Evolutionary conservation across 768 basidiomycete genomes (phyloP).

Genomic region (Chiua virens): DNA sequence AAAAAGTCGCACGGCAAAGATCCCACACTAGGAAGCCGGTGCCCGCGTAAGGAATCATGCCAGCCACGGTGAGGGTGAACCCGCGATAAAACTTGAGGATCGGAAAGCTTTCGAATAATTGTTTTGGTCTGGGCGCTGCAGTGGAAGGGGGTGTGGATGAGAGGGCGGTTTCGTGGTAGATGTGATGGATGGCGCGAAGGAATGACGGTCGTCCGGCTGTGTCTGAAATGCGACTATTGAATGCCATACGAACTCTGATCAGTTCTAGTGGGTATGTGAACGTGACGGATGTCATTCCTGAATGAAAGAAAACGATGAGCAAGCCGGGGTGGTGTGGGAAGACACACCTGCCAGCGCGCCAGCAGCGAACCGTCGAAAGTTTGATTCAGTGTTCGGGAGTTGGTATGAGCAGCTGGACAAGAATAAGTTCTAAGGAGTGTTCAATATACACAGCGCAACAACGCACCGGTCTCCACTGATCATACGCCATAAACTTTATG

Average conservation of each 20-base stretch:
- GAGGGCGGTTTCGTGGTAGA: constrained; percentile 65
- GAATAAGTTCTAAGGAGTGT: not conserved
- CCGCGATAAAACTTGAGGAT: constrained; percentile 94
- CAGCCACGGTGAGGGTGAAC: constrained; percentile 88
- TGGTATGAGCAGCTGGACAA: constrained; percentile 77
- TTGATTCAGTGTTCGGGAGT: constrained; percentile 75
- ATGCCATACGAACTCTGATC: constrained; percentile 94
- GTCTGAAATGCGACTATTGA: constrained; percentile 34
- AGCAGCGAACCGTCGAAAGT: constrained; percentile 75
- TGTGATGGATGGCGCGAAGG: constrained; percentile 53
- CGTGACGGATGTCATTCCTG: constrained; percentile 83
- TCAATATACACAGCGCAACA: not conserved
- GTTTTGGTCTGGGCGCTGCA: constrained; percentile 20
- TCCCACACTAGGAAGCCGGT: constrained; percentile 95
- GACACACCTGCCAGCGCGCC: constrained; percentile 82
- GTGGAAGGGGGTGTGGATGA: constrained; percentile 19
- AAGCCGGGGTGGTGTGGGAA: not conserved
- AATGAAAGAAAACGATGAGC: not conserved
- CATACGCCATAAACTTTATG: constrained; percentile 97
- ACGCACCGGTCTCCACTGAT: constrained; percentile 76
- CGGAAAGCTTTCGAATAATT: constrained; percentile 60
- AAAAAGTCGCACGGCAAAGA: constrained; percentile 59
- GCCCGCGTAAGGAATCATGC: constrained; percentile 96
- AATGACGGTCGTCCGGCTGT: constrained; percentile 48
- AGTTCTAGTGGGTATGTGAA: constrained; percentile 96